These are phyloP conservation scores for Stropharia rugosoannulata DNA, from an alignment of 768 basidiomycete species.

Conservation along the genomic window DNA sequence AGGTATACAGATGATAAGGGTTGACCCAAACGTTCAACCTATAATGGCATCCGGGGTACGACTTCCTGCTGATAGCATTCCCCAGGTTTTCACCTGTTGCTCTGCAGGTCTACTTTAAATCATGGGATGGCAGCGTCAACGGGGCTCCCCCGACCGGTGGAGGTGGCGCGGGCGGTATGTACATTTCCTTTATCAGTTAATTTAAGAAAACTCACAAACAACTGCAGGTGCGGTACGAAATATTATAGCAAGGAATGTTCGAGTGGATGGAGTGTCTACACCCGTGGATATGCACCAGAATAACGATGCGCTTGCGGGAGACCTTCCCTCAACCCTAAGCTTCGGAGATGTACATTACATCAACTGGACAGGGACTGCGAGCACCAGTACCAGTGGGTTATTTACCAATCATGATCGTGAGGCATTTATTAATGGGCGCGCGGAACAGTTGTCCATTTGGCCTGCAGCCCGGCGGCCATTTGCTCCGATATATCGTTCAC, in stretches of 20 bases:
- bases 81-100: background rate
- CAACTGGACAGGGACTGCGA: conserved; percentile 46
- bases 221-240: conserved; percentile 42
- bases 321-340: conserved; percentile 44
- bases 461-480: conserved; percentile 46
- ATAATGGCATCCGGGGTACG: conserved; percentile 54
- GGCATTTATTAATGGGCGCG: conserved; percentile 36
- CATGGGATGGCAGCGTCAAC: conserved; percentile 50
- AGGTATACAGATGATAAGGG: conserved; percentile 39
- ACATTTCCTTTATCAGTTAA: background rate
- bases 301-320: conserved; percentile 44
- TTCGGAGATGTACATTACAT: conserved; percentile 48
- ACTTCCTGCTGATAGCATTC: background rate
- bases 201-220: background rate
- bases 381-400: conserved; percentile 34
- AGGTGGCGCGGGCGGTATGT: conserved; percentile 48
- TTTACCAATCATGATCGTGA: background rate
- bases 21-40: conserved; percentile 49
- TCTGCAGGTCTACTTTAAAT: conserved; percentile 52
- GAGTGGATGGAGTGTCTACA: conserved; percentile 43
- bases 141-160: conserved; percentile 56
- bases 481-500: conserved; percentile 43
- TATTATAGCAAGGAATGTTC: conserved; percentile 39
- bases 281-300: conserved; percentile 53
- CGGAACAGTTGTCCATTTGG: conserved; percentile 23